Evolutionary conservation across 2,329 filamentous ascomycete species (phyloP), one percentile per base, ranked within the genome.

Genomic region (Colletotrichum falcatum): DNA sequence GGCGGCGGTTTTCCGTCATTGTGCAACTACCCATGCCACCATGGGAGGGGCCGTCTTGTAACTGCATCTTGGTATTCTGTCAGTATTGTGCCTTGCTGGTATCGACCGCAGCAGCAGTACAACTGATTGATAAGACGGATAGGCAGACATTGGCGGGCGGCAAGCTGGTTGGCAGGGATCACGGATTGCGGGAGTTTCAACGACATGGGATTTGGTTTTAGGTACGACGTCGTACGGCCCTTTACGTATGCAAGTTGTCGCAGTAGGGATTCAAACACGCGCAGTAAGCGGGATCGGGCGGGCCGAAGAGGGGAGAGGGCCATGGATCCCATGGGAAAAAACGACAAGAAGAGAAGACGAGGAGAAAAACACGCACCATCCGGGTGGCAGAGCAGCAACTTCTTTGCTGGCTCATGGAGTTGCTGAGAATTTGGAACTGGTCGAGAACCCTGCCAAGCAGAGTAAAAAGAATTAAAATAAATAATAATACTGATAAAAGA

Each of bases 41-140:
- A n/a, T n/a, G n/a, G n/a, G n/a, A n/a, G n/a, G n/a, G n/a, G n/a
- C n/a, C n/a, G n/a, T n/a, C n/a, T n/a, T n/a, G n/a, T n/a, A n/a
- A 7, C 8, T 35, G 33, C 33, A 37, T 12, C 11, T 37, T 37
- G 35, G 39, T 42, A 8, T 6, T 42, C 39, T 20, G 5, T 20
- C 18, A 42, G 39, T 8, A 8, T 11, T 4, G 18, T 44, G 7
- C 5, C 16, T 33, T n/a, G n/a, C n/a, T n/a, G n/a, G n/a, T n/a
- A n/a, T n/a, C n/a, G n/a, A n/a, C n/a, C n/a, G 39, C 37, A 16
- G 39, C 2, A n/a, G 51, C 8, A 18, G 16, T 48, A 26, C 44
- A n/a, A 12, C 14, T 42, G 64, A 70, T 70, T 58, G 67, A 70
- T 67, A 70, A 62, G 67, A 56, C 42, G n/a, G 18, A n/a, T 20